Base-by-base conservation (phyloP, 2,329 filamentous ascomycete genomes). In the Alternaria viburni region DNA sequence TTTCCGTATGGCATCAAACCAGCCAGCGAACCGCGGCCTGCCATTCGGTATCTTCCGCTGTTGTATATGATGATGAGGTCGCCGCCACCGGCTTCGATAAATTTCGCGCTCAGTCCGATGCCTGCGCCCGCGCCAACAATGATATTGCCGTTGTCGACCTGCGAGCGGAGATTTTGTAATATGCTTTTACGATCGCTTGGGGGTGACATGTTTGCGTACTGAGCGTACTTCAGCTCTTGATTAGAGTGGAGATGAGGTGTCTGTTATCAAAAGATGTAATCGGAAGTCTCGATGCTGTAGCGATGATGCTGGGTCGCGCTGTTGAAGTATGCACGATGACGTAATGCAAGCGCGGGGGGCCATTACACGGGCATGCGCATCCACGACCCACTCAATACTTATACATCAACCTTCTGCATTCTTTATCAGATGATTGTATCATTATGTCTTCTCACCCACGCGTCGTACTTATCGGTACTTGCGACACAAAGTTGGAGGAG, bases 51-150 rank as follows among this genome's bases (percentile, higher is more conserved):
- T 5, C 90, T 86, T 0, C 90, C 90, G 41, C 87, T 89, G 77
- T 92, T 92, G 82, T 92, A 92, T 69, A 92, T 86, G 65, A 91
- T 88, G 72, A 92, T 91, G 45, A 92, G 81, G 70, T 92, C 89
- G 13, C 86, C 88, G 64, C 89, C 89, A 41, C 90, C 90, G 49
- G 85, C 84, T 76, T 92, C 90, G 67, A 91, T 86, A 71, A 86
- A 90, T 70, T 92, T 92, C 63, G 90, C 90, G 3, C 89, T 90
- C 4, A 92, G 84, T 1, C 90, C 90, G 61, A 90, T 91, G 46
- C 89, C 86, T 23, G 90, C 90, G 11, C 90, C 90, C 0, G 89
- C 89, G n/a, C 89, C 90, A 47, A 92, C 85, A 52, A 92, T 88
- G 58, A 87, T 83, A 47, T 85, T 84, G 32, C 86, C 86, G 63